Percentiles rank a stretch among this genome's conserved stretches.
These are phyloP conservation scores for Limonium bicolor DNA, from an alignment of 148 eudicot genomes.

Conservation along the genomic window DNA sequence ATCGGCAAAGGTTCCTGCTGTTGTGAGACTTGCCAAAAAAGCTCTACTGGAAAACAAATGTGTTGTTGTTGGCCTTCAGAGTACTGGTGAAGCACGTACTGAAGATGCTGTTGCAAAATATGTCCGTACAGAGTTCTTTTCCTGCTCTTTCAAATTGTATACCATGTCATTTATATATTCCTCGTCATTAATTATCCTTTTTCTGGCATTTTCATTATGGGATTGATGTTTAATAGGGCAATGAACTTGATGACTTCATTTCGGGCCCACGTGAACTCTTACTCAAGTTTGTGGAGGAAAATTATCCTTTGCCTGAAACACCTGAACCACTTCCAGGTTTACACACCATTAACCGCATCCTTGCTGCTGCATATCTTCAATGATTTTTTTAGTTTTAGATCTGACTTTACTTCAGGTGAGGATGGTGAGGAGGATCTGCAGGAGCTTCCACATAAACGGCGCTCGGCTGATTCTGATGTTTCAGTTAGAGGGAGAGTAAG, in stretches of 20 bases:
- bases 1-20: conserved; percentile 95
- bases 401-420: too few relatives aligned
- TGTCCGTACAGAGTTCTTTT: conserved; percentile 34
- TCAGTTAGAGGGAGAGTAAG: conserved; percentile 78
- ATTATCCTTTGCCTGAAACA: conserved; percentile 87
- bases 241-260: conserved; percentile 90
- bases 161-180: too few relatives aligned
- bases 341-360: too few relatives aligned
- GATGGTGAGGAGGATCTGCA: conserved; percentile 62
- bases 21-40: conserved; percentile 59
- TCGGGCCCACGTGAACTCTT: conserved; percentile 97
- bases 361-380: too few relatives aligned
- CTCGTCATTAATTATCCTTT: neutral
- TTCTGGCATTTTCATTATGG: neutral
- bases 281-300: conserved; percentile 92
- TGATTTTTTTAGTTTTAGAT: conserved; percentile 3
- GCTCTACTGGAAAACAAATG: conserved; percentile 64
- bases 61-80: conserved; percentile 91
- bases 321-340: conserved; percentile 80
- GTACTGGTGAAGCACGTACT: conserved; percentile 97
- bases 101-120: conserved; percentile 96
- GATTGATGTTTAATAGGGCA: conserved; percentile 33
- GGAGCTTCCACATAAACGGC: conserved; percentile 68
- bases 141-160: conserved; percentile 2
- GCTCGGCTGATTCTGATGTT: conserved; percentile 48